phyloP scores from a whole-genome alignment of 2,329 filamentous ascomycete genomes.

The Huntiella savannae region DNA sequence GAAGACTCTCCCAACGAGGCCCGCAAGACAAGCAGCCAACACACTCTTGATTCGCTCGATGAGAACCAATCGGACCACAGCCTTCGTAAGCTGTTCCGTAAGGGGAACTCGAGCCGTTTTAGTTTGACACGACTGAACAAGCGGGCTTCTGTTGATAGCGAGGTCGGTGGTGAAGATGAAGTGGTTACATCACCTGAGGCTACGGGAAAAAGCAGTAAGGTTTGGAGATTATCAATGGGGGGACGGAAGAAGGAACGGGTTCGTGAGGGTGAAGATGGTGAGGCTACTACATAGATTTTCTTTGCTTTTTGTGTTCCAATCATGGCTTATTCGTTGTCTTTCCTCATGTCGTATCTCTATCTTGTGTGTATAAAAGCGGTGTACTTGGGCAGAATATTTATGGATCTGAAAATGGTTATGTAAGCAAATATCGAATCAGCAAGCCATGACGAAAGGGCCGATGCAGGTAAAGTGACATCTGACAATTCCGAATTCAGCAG shows the following conservation, averaged over 20 bases:
- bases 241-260: conserved; percentile 36
- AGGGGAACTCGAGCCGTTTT: conserved; percentile 47
- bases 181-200: conserved; percentile 25
- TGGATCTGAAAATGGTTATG: too few species aligned
- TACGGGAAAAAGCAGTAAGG: conserved; percentile 14
- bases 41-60: conserved; percentile 30
- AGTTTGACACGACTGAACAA: conserved; percentile 38
- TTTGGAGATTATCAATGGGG: conserved; percentile 39
- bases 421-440: too few species aligned
- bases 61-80: conserved; percentile 33
- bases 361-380: too few species aligned
- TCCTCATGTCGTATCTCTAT: background rate
- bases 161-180: conserved; percentile 37
- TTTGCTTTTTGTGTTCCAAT: background rate
- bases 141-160: conserved; percentile 38
- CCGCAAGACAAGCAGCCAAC: conserved; percentile 32
- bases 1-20: conserved; percentile 33
- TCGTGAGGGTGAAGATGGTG: conserved; percentile 16
- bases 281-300: background rate
- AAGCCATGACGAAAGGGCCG: too few species aligned
- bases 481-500: too few species aligned
- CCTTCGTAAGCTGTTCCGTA: conserved; percentile 41
- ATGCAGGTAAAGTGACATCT: too few species aligned
- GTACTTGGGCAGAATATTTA: too few species aligned
- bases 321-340: background rate